phyloP scores from a whole-genome alignment of 805 yeast species.

The Helenozyma rhizophorensis region DNA sequence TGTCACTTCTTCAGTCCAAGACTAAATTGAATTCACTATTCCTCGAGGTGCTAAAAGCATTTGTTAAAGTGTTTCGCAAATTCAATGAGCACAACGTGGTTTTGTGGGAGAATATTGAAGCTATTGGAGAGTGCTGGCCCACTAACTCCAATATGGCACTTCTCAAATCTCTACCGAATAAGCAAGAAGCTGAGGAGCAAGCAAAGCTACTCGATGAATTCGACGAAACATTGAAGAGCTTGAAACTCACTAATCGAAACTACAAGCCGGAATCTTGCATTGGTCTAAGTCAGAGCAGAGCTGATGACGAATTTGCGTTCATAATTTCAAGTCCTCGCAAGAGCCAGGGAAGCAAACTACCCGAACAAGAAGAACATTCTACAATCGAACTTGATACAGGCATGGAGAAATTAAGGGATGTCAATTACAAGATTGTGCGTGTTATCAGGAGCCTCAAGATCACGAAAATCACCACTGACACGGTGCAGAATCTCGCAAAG shows the following conservation, averaged over 20 bases:
- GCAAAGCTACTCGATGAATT: constrained; percentile 28
- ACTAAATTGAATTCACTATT: constrained; percentile 31
- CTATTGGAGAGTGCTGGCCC: constrained; percentile 21
- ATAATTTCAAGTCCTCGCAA: constrained; percentile 17
- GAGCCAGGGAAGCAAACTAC: neutral
- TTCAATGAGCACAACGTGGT: constrained; percentile 24
- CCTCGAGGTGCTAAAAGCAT: constrained; percentile 30
- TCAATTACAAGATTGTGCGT: constrained; percentile 34
- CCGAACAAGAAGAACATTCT: neutral
- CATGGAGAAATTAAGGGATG: constrained; percentile 27
- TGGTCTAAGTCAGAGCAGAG: constrained; percentile 1
- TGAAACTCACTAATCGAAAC: constrained; percentile 15
- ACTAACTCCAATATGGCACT: constrained; percentile 10
- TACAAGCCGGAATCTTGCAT: constrained; percentile 5
- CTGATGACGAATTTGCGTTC: constrained; percentile 11
- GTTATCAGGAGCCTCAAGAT: constrained; percentile 32
- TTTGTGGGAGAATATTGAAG: constrained; percentile 26
- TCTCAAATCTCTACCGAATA: constrained; percentile 23
- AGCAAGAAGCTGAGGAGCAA: constrained; percentile 29
- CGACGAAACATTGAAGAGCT: constrained; percentile 19
- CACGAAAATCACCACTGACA: constrained; percentile 33
- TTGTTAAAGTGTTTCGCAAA: constrained; percentile 26
- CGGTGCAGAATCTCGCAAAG: constrained; percentile 17
- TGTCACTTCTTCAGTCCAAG: constrained; percentile 29
- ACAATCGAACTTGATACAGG: constrained; percentile 9